Evolutionary conservation across 768 basidiomycete species (phyloP).

Genomic region (Trametes gibbosa): DNA sequence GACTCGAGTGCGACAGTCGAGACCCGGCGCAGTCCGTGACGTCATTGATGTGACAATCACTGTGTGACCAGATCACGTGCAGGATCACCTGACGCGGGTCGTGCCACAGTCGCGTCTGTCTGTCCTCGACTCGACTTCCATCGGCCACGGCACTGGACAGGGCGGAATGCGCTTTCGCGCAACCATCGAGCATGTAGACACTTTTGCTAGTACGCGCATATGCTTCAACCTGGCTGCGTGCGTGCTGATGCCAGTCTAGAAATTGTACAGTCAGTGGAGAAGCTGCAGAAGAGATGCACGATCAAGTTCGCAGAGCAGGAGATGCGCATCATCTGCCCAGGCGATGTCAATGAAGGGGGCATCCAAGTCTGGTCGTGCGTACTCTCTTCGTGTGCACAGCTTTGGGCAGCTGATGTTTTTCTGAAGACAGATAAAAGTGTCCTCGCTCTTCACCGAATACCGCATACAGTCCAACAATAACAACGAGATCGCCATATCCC

Average conservation of each 20-base stretch:
- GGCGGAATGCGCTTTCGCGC: slow-evolving; percentile 59
- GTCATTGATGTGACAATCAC: background rate
- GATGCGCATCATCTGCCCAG: slow-evolving; percentile 83
- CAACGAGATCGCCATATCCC: slow-evolving; percentile 76
- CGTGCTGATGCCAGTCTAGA: too few species aligned
- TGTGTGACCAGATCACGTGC: slow-evolving; percentile 5
- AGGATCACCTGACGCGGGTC: too few species aligned
- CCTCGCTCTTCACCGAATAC: slow-evolving; percentile 69
- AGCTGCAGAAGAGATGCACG: slow-evolving; percentile 80
- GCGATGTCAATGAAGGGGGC: slow-evolving; percentile 75
- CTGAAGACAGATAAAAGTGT: slow-evolving; percentile 58
- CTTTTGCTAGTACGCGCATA: slow-evolving; percentile 35
- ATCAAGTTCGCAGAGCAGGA: slow-evolving; percentile 73
- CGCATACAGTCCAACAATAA: slow-evolving; percentile 84
- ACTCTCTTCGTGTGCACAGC: background rate
- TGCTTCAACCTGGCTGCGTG: too few species aligned
- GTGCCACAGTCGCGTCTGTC: too few species aligned
- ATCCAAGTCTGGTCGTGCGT: slow-evolving; percentile 84
- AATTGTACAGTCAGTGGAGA: slow-evolving; percentile 79
- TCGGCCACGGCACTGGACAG: background rate
- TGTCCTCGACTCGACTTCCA: background rate
- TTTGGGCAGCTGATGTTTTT: slow-evolving; percentile 13
- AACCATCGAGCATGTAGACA: slow-evolving; percentile 53
- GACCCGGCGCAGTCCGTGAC: background rate
- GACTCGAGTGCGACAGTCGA: background rate